These are phyloP conservation scores for Scleroderma bovista DNA, from an alignment of 768 basidiomycete genomes.

Conservation along the genomic window DNA sequence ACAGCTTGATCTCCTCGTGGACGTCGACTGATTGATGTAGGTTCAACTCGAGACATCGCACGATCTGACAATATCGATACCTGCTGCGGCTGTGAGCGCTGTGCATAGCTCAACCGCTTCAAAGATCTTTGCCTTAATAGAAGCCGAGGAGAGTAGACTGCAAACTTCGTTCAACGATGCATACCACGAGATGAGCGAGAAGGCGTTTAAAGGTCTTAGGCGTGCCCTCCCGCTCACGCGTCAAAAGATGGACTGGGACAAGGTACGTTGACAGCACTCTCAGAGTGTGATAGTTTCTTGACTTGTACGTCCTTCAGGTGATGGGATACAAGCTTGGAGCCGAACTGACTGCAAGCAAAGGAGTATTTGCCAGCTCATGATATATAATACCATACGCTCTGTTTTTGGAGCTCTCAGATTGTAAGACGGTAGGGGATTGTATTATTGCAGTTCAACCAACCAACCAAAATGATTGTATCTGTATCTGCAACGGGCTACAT, in stretches of 20 bases:
- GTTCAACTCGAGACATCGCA: conserved; percentile 87
- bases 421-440: background rate
- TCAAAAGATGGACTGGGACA: conserved; percentile 96
- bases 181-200: conserved; percentile 88
- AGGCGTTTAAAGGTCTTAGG: conserved; percentile 87
- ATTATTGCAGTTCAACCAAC: background rate
- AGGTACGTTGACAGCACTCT: conserved; percentile 38
- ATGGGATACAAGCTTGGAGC: conserved; percentile 70
- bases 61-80: conserved; percentile 57
- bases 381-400: background rate
- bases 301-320: conserved; percentile 30
- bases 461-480: background rate
- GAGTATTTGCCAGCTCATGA: conserved; percentile 36
- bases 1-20: background rate
- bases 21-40: conserved; percentile 32
- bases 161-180: conserved; percentile 75
- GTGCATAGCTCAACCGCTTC: conserved; percentile 49
- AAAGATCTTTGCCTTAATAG: conserved; percentile 77
- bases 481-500: conserved; percentile 1
- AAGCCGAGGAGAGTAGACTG: conserved; percentile 73
- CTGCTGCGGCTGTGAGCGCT: conserved; percentile 49
- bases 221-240: conserved; percentile 88
- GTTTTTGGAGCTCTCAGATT: background rate
- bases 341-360: conserved; percentile 65
- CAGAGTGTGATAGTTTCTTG: background rate